Base-by-base conservation (phyloP, 1,139 yeast genomes). In the Blastobotrys persicus region DNA sequence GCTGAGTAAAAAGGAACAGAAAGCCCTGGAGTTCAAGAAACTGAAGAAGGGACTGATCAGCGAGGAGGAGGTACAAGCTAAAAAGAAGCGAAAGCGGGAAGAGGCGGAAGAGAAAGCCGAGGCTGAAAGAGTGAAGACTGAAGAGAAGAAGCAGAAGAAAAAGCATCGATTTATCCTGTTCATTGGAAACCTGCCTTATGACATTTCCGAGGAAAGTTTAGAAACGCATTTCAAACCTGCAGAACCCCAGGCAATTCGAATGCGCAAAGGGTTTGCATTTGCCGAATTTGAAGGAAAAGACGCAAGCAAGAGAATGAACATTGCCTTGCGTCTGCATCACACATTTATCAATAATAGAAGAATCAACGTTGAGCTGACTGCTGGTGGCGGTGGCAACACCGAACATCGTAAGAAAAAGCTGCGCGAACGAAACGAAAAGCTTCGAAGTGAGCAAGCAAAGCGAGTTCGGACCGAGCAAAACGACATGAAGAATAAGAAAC, bases 321-420 rank as follows among this genome's bases (percentile, higher is more conserved):
- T 80, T 48, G 96, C 96, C 0, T 74, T 91, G 59, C 75, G 84
- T 55, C 77, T 87, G 75, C 96, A 92, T 67, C 96, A 88, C 66
- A 75, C 91, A 3, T 63, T 73, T 13, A 66, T 91, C 52, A 76
- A 80, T 53, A 76, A 78, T 49, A 76, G 96, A 56, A 86, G 82
- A 65, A 88, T 92, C 62, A 92, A 92, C 63, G 98, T 92, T 31
- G 98, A 92, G 68, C 76, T 92, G 61, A 92, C 98, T 1, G 98
- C 88, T 44, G 98, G 98, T 47, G 98, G 98, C 43, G 98, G 98
- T 41, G 98, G 98, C 46, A 91, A 91, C 67, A 83, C 95, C 5
- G 75, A 77, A 49, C 75, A 73, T 35, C 75, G 98, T 59, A 64
- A 80, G 51, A 77, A 78, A 44, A 92, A 92, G 70, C 77, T 92